Evolutionary conservation across 169 alveolate genomes (phyloP).

Genomic region (Plasmodium vivax): DNA sequence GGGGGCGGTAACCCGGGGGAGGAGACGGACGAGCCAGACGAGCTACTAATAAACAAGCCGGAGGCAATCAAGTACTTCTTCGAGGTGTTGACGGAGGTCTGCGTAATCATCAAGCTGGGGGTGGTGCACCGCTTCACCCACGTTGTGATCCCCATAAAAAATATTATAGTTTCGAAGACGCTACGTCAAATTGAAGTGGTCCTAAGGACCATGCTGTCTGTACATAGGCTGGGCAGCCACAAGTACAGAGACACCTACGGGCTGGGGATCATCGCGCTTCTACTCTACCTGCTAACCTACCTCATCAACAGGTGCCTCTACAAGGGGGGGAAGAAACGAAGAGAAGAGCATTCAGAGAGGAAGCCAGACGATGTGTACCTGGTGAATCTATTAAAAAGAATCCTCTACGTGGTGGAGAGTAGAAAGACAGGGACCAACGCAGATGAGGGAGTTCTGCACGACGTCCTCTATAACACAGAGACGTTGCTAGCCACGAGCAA

Average conservation of each 20-base stretch:
- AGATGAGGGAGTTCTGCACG: constrained; percentile 12
- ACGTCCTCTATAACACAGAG: constrained; percentile 26
- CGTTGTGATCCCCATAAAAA: constrained; percentile 23
- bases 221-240: constrained; percentile 26
- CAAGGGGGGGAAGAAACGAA: background rate
- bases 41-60: background rate
- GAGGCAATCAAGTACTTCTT: constrained; percentile 25
- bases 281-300: background rate
- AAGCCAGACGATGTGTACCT: constrained; percentile 14
- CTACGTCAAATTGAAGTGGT: constrained; percentile 4
- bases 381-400: constrained; percentile 33
- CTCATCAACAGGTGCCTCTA: background rate
- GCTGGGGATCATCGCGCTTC: background rate
- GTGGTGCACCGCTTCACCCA: constrained; percentile 10
- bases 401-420: constrained; percentile 20
- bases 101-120: constrained; percentile 18
- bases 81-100: constrained; percentile 16
- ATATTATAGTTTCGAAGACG: constrained; percentile 8
- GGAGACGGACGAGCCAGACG: background rate
- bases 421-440: background rate
- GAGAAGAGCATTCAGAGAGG: background rate
- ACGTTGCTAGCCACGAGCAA: constrained; percentile 10
- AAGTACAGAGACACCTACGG: constrained; percentile 33
- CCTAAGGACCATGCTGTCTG: background rate
- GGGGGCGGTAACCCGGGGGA: background rate